phyloP scores from a whole-genome alignment of 2,329 filamentous ascomycete genomes.

The Colletotrichum euphorbiae region DNA sequence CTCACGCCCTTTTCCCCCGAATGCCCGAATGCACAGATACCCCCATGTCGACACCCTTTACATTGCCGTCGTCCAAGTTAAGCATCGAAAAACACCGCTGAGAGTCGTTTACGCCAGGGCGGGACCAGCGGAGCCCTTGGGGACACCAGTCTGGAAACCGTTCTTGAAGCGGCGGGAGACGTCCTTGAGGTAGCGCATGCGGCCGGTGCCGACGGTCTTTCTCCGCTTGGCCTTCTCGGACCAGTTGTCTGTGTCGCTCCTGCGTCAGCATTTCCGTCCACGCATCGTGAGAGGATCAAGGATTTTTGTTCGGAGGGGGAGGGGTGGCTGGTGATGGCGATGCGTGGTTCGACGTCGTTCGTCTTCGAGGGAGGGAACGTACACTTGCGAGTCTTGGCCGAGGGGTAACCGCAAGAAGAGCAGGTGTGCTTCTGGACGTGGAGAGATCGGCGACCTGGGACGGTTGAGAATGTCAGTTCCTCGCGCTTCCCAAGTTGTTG shows the following conservation, averaged over 20 bases:
- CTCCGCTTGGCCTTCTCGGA: slow-evolving; percentile 99
- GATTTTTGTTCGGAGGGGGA: background rate
- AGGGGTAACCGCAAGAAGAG: slow-evolving; percentile 93
- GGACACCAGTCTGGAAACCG: slow-evolving; percentile 92
- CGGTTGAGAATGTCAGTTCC: no score
- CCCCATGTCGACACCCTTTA: slow-evolving; percentile 39
- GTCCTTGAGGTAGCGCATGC: slow-evolving; percentile 94
- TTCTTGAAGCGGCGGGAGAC: slow-evolving; percentile 96
- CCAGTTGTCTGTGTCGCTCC: slow-evolving; percentile 85
- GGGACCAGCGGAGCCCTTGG: slow-evolving; percentile 84
- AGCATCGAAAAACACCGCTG: slow-evolving; percentile 5
- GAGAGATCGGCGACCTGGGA: slow-evolving; percentile 89
- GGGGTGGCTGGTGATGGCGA: background rate
- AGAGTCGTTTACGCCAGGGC: slow-evolving; percentile 50
- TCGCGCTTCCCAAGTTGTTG: no score
- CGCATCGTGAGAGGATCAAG: background rate
- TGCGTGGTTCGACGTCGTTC: slow-evolving; percentile 11
- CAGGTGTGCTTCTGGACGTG: slow-evolving; percentile 99
- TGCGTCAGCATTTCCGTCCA: slow-evolving; percentile 27
- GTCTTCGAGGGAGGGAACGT: slow-evolving; percentile 63
- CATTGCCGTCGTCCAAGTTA: slow-evolving; percentile 33
- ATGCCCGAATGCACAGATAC: slow-evolving; percentile 37
- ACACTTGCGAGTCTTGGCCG: slow-evolving; percentile 99
- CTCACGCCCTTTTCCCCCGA: slow-evolving; percentile 30
- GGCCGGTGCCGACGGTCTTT: slow-evolving; percentile 98